Evolutionary conservation across 768 basidiomycete genomes (phyloP), one percentile per base, ranked within the genome.

Genomic region (Pleurotus sapidus): DNA sequence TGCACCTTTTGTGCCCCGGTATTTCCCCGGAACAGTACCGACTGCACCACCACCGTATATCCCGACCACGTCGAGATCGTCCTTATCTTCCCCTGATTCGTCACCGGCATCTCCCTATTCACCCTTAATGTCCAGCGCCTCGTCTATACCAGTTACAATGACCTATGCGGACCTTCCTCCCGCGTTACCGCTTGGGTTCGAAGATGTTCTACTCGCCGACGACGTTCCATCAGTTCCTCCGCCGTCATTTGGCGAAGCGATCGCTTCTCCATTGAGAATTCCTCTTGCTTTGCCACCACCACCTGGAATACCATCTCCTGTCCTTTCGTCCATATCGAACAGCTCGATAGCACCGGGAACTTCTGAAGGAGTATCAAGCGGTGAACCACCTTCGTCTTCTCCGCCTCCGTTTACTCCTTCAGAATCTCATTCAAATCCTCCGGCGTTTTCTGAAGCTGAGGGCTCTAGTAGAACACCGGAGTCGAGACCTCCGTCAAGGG

Each of bases 11-110:
- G 67, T 81, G 17, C 81, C 83, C 67, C 77, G 81, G 63, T 84
- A 76, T 67, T 84, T 84, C 77, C 83, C 82, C 24, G 80, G 78
- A 7, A 78, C 80, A 27, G 69, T 77, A 15, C 70, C 71, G 38
- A 59, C 70, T 34, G 74, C 77, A 5, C 80, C 75, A 8, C 75
- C 77, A 20, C 67, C 74, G 25, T 72, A 77, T 46, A 38, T 47
- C 43, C 43, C 55, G 18, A 46, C 43, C 23, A 46, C 46, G 14
- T 40, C 48, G 30, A n/a, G 24, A 12, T 56, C 55, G 20, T 17
- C 53, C 5, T 42, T 40, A 14, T 55, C 53, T 14, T 46, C 25
- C 23, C 15, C 37, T 24, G 34, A 17, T 15, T 56, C 45, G 18
- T 47, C 46, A 18, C 43, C 30, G 14, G 25, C 17, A 7, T 23